Conservation (phyloP, 495 filamentous ascomycete genomes). For the Hypoxylon cercidicola region DNA sequence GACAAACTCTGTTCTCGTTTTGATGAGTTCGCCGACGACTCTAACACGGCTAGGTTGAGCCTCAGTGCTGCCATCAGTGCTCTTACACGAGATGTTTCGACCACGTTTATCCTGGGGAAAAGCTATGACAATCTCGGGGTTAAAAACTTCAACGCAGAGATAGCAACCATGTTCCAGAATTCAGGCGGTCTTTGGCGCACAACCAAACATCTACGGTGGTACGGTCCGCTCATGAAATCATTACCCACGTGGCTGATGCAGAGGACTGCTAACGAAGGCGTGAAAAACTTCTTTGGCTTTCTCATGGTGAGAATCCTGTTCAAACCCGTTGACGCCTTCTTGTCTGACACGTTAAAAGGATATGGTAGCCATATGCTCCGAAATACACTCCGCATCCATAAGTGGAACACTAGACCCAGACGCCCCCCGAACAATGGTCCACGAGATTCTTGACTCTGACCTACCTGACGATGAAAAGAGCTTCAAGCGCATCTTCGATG, state of each 20-base stretch:
- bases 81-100: constrained; percentile 37
- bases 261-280: constrained; percentile 27
- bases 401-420: constrained; percentile 6
- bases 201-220: constrained; percentile 43
- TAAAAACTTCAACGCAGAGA: constrained; percentile 33
- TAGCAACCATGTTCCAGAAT: constrained; percentile 22
- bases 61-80: constrained; percentile 46
- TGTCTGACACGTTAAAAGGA: background rate
- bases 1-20: constrained; percentile 40
- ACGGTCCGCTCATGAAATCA: constrained; percentile 32
- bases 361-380: constrained; percentile 16
- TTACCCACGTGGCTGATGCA: constrained; percentile 34
- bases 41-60: constrained; percentile 16
- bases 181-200: constrained; percentile 41
- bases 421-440: constrained; percentile 32
- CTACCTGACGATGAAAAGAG: constrained; percentile 40
- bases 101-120: constrained; percentile 37
- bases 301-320: constrained; percentile 11
- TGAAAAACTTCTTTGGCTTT: constrained; percentile 34
- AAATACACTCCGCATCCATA: constrained; percentile 6
- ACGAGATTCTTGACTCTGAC: constrained; percentile 41
- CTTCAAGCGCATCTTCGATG: constrained; percentile 31
- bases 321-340: background rate
- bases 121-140: constrained; percentile 35
- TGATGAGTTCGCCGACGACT: background rate